Conservation (phyloP, 371 early-diverging fungal species). For the Lichtheimia ornata region DNA sequence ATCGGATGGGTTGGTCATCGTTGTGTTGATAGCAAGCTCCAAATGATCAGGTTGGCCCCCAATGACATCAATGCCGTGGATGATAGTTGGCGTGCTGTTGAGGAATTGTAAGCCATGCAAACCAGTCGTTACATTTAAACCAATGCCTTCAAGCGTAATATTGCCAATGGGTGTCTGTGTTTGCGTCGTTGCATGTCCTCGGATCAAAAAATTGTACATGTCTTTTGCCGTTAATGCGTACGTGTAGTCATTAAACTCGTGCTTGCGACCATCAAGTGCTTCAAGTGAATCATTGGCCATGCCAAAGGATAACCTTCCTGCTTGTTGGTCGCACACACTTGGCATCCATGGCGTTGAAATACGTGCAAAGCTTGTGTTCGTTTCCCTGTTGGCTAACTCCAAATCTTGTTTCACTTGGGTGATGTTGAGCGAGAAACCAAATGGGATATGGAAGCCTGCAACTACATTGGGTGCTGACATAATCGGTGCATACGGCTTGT, state of each 20-base stretch:
- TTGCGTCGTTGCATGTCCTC: constrained; percentile 49
- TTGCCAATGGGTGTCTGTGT: constrained; percentile 60
- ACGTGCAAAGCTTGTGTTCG: constrained; percentile 42
- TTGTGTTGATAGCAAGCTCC: constrained; percentile 47
- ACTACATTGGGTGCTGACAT: constrained; percentile 44
- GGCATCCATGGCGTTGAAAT: constrained; percentile 41
- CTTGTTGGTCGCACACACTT: constrained; percentile 41
- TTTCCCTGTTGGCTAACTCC: constrained; percentile 23
- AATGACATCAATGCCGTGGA: constrained; percentile 55
- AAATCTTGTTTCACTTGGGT: constrained; percentile 48
- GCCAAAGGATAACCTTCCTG: constrained; percentile 47
- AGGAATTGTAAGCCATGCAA: constrained; percentile 62
- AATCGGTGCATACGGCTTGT: constrained; percentile 47
- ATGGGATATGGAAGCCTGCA: constrained; percentile 51
- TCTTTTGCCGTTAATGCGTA: constrained; percentile 43
- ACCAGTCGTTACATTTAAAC: constrained; percentile 51
- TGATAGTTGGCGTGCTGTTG: constrained; percentile 51
- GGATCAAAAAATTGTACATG: constrained; percentile 41
- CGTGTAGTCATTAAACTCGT: constrained; percentile 49
- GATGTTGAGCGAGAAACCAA: constrained; percentile 54
- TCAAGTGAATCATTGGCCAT: constrained; percentile 32
- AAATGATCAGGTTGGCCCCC: constrained; percentile 52
- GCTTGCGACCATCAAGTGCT: constrained; percentile 34
- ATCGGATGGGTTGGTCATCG: constrained; percentile 59
- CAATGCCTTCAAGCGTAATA: constrained; percentile 51